phyloP scores from a whole-genome alignment of 257 asterid species.

The Phtheirospermum japonicum region DNA sequence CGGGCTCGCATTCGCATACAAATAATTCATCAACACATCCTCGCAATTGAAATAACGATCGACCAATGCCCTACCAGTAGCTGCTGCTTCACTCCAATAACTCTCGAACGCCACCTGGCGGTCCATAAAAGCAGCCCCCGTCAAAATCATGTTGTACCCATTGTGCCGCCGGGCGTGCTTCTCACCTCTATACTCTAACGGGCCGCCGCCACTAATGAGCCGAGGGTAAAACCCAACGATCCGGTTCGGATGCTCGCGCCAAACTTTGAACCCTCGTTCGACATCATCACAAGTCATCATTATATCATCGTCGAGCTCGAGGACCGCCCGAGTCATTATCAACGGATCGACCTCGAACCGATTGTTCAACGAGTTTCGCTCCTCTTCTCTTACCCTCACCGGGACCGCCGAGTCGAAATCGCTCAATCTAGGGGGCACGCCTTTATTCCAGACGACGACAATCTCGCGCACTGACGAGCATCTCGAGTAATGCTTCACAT shows the following conservation, averaged over 20 bases:
- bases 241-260: slow-evolving; percentile 81
- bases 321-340: slow-evolving; percentile 75
- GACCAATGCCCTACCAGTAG: slow-evolving; percentile 56
- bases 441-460: slow-evolving; percentile 95
- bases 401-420: slow-evolving; percentile 90
- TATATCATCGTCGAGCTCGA: slow-evolving; percentile 93
- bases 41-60: slow-evolving; percentile 74
- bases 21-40: slow-evolving; percentile 81
- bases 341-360: slow-evolving; percentile 69
- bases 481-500: slow-evolving; percentile 78
- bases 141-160: slow-evolving; percentile 83
- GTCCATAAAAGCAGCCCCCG: slow-evolving; percentile 91
- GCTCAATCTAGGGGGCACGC: slow-evolving; percentile 52
- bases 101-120: slow-evolving; percentile 52
- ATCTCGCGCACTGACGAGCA: slow-evolving; percentile 93
- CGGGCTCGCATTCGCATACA: slow-evolving; percentile 77
- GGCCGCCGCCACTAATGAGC: slow-evolving; percentile 37
- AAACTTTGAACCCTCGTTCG: slow-evolving; percentile 81
- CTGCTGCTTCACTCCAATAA: slow-evolving; percentile 76
- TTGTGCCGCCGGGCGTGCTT: slow-evolving; percentile 65
- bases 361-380: slow-evolving; percentile 73
- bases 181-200: slow-evolving; percentile 64
- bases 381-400: slow-evolving; percentile 72
- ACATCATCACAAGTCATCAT: slow-evolving; percentile 90
- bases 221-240: slow-evolving; percentile 92